Base-by-base conservation (phyloP, 495 filamentous ascomycete species). In the Xylaria venustula region DNA sequence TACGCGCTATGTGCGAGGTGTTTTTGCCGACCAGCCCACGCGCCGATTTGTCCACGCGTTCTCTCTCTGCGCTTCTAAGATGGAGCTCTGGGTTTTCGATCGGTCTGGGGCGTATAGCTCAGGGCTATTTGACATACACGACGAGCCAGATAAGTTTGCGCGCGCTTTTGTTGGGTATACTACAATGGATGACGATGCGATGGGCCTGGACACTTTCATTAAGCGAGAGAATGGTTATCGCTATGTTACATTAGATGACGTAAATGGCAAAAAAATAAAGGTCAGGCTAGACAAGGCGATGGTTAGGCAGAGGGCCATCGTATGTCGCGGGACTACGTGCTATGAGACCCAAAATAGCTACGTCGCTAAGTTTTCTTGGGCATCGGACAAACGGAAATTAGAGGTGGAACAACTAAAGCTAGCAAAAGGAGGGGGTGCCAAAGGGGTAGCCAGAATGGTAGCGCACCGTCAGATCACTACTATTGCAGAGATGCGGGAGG, bases 1-100 rank as follows among this genome's bases (percentile, higher is more conserved):
- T 22, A 28, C 57, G 12, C 34, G 32, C n/a, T 15, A 17, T 55
- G 57, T 47, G 17, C 50, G 57, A 25, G 23, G 26, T 9, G 22
- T 61, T 2, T 64, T 64, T 30, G 12, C 20, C 11, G 22, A 54
- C n/a, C 50, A 64, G 44, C 49, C 57, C 6, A 61, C 62, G 19
- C 62, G 72, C 15, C 64, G 62, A 25, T 76, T 70, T 45, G 15
- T 74, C 15, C 66, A 72, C 59, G 72, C 49, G 5, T 76, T 77
- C 51, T 50, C 49, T 17, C 28, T 77, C 45, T 63, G 40, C 52
- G 67, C 53, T 20, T 60, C 28, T 42, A 53, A 20, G 7, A 75
- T 76, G 54, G 58, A 73, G 60, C 44, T 65, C 22, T 78, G 69
- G 74, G 58, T 76, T 5, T 77, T 78, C 55, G 69, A 76, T 61